phyloP scores from a whole-genome alignment of 2,329 filamentous ascomycete genomes.

The Escovopsis weberi region DNA sequence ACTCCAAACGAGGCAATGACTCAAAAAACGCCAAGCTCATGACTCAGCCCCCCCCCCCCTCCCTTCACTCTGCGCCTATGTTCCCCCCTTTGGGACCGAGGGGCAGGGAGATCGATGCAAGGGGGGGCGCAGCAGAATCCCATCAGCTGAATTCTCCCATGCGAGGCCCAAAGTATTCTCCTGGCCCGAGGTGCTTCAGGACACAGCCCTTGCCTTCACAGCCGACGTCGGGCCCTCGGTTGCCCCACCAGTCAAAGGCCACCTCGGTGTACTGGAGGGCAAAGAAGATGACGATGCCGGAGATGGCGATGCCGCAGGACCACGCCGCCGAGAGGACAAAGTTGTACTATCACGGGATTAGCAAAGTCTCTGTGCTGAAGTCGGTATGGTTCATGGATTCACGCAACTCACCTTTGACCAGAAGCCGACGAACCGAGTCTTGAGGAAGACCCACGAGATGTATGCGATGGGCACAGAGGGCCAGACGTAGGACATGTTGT shows the following conservation, averaged over 20 bases:
- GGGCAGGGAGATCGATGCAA: neutral
- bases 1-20: conserved; percentile 2
- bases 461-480: conserved; percentile 37
- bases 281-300: conserved; percentile 40
- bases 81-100: too few species aligned
- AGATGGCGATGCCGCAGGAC: conserved; percentile 34
- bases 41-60: neutral
- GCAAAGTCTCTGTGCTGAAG: neutral
- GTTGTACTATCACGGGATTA: conserved; percentile 26
- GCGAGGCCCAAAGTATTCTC: conserved; percentile 26
- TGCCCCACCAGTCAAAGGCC: conserved; percentile 35
- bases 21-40: conserved; percentile 1
- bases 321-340: conserved; percentile 38
- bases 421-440: conserved; percentile 31
- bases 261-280: conserved; percentile 29
- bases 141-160: conserved; percentile 23
- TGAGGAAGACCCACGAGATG: conserved; percentile 37
- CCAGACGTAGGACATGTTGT: conserved; percentile 37
- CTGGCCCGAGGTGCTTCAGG: conserved; percentile 18
- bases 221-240: conserved; percentile 24
- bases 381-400: accelerated
- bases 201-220: conserved; percentile 28
- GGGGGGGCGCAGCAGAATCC: neutral
- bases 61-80: neutral
- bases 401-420: conserved; percentile 32